These are phyloP conservation scores for Claviceps pazoutovae DNA, from an alignment of 2,329 filamentous ascomycete species.

Conservation along the genomic window DNA sequence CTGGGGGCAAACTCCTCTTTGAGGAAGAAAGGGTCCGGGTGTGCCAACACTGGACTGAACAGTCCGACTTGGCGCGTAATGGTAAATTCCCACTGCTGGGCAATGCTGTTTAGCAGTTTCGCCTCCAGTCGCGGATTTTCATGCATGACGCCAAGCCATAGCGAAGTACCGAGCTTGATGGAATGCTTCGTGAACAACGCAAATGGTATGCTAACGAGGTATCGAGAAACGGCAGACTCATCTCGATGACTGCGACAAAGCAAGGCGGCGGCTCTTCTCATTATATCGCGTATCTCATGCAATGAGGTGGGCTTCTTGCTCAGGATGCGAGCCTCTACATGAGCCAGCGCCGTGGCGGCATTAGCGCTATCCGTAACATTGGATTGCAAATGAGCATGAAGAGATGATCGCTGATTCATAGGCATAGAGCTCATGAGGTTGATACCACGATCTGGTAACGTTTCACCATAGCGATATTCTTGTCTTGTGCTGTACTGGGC, in stretches of 20 bases:
- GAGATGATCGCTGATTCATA: constrained; percentile 36
- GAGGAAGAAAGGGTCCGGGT: constrained; percentile 77
- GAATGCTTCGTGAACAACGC: constrained; percentile 86
- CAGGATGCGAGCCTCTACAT: constrained; percentile 58
- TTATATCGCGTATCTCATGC: constrained; percentile 62
- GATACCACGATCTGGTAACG: constrained; percentile 51
- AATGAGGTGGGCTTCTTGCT: constrained; percentile 57
- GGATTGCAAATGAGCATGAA: constrained; percentile 26
- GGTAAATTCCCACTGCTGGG: constrained; percentile 79
- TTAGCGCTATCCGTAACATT: constrained; percentile 41
- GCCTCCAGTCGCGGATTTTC: constrained; percentile 85
- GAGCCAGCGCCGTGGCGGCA: constrained; percentile 51
- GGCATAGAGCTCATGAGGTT: constrained; percentile 51
- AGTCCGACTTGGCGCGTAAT: constrained; percentile 66
- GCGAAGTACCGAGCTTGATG: constrained; percentile 84
- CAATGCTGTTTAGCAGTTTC: constrained; percentile 72
- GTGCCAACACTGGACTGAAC: constrained; percentile 60
- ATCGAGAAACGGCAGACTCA: constrained; percentile 66
- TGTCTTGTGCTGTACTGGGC: constrained; percentile 95
- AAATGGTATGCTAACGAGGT: constrained; percentile 88
- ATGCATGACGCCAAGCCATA: constrained; percentile 95
- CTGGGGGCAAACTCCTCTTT: constrained; percentile 89
- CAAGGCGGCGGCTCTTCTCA: constrained; percentile 73
- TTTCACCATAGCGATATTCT: constrained; percentile 81
- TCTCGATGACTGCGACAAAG: constrained; percentile 66